phyloP scores from a whole-genome alignment of 371 early-diverging fungal genomes.

The Lichtheimia hyalospora region DNA sequence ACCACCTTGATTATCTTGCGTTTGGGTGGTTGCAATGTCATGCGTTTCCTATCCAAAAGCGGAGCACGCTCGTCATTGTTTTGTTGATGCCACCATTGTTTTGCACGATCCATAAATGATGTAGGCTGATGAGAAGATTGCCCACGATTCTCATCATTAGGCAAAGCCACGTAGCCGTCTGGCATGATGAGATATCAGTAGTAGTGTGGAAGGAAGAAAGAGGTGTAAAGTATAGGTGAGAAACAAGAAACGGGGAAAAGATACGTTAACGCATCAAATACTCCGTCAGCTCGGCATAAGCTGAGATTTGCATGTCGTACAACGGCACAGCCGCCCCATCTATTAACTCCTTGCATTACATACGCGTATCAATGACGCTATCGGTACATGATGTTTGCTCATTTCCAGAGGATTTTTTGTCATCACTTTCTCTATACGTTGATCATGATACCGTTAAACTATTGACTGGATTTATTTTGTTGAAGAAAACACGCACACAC shows the following conservation, averaged over 20 bases:
- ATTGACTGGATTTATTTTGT: too few species aligned
- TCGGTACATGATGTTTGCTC: too few species aligned
- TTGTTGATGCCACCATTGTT: conserved; percentile 15
- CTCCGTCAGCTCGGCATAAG: too few species aligned
- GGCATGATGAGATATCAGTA: conserved; percentile 8
- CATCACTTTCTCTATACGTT: too few species aligned
- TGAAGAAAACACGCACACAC: too few species aligned
- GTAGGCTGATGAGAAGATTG: neutral
- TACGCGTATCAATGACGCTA: too few species aligned
- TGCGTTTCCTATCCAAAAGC: conserved; percentile 31
- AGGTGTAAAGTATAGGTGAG: conserved; percentile 3
- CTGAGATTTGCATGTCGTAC: too few species aligned
- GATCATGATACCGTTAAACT: too few species aligned
- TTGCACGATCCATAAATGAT: conserved; percentile 8
- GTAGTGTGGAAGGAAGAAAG: neutral
- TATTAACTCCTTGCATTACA: too few species aligned
- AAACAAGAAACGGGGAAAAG: neutral
- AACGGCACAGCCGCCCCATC: too few species aligned
- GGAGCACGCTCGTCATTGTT: conserved; percentile 24
- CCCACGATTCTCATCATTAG: conserved; percentile 11
- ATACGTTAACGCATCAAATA: neutral
- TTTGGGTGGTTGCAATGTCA: conserved; percentile 42
- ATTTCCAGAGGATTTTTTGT: too few species aligned
- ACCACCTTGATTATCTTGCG: conserved; percentile 18
- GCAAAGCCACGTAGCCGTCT: conserved; percentile 12